These are phyloP conservation scores for Lactarius deliciosus DNA, from an alignment of 768 basidiomycete species.

Conservation along the genomic window DNA sequence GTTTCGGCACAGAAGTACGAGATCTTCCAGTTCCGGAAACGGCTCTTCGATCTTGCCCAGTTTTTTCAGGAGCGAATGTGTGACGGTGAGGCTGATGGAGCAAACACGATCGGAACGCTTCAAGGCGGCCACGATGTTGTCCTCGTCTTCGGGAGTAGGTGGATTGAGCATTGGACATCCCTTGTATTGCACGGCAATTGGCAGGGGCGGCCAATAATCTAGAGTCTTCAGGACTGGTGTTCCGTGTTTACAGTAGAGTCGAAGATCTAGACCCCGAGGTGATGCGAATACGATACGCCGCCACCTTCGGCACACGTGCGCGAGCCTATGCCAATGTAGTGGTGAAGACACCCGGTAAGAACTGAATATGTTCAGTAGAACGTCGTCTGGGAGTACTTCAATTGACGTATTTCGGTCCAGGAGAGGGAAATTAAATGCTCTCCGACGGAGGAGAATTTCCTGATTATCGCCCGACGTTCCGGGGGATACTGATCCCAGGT, in stretches of 20 bases:
- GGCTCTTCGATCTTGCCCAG: neutral
- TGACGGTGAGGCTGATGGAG: neutral
- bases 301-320: neutral
- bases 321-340: neutral
- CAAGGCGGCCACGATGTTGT: neutral
- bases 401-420: neutral
- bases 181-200: neutral
- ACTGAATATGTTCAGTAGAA: neutral
- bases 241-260: neutral
- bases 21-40: neutral
- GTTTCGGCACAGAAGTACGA: neutral
- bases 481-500: neutral
- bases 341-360: neutral
- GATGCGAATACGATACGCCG: neutral
- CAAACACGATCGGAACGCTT: neutral
- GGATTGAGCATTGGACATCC: neutral
- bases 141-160: neutral
- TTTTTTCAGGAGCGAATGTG: neutral
- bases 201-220: neutral
- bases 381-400: neutral
- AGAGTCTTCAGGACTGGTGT: neutral
- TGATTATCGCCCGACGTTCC: neutral
- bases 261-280: neutral
- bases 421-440: neutral
- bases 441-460: neutral